These are phyloP conservation scores for Trichophaea hybrida DNA, from an alignment of 2,329 filamentous ascomycete genomes.

Conservation along the genomic window DNA sequence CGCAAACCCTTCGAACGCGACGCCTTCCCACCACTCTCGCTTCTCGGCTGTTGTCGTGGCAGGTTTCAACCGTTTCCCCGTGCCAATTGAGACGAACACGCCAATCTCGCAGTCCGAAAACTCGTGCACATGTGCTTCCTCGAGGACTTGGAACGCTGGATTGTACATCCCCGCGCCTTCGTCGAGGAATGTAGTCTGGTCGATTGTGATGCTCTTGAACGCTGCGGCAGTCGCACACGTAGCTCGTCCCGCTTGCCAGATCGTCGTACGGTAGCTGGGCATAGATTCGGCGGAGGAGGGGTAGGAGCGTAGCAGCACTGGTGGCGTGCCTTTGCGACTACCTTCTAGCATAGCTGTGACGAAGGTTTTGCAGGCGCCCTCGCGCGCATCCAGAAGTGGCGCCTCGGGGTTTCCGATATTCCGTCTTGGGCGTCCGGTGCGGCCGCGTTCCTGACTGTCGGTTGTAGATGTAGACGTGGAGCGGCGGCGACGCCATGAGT, in stretches of 20 bases:
- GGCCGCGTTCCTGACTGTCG: neutral
- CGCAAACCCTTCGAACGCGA: slow-evolving; percentile 45
- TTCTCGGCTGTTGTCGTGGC: neutral
- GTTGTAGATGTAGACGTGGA: neutral
- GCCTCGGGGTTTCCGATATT: slow-evolving; percentile 17
- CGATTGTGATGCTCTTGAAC: slow-evolving; percentile 90
- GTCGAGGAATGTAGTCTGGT: slow-evolving; percentile 86
- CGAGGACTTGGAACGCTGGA: slow-evolving; percentile 67
- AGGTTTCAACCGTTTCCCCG: slow-evolving; percentile 55
- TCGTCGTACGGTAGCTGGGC: slow-evolving; percentile 82
- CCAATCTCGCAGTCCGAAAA: slow-evolving; percentile 73
- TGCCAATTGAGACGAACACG: slow-evolving; percentile 87
- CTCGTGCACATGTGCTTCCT: slow-evolving; percentile 83
- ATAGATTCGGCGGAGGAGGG: slow-evolving; percentile 84
- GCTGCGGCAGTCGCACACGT: slow-evolving; percentile 81
- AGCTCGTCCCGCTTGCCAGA: slow-evolving; percentile 95
- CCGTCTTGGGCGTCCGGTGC: neutral
- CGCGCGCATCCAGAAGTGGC: slow-evolving; percentile 14
- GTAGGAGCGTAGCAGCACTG: slow-evolving; percentile 76
- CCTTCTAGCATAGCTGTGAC: slow-evolving; percentile 86
- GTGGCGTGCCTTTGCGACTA: slow-evolving; percentile 52
- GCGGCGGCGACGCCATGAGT: slow-evolving; percentile 10
- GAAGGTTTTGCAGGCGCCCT: slow-evolving; percentile 23
- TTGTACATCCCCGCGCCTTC: slow-evolving; percentile 89
- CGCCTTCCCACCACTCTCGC: slow-evolving; percentile 25